Evolutionary conservation across 371 early-diverging fungal species (phyloP), one percentile per base, ranked within the genome.

Genomic region (Mucor saturninus): DNA sequence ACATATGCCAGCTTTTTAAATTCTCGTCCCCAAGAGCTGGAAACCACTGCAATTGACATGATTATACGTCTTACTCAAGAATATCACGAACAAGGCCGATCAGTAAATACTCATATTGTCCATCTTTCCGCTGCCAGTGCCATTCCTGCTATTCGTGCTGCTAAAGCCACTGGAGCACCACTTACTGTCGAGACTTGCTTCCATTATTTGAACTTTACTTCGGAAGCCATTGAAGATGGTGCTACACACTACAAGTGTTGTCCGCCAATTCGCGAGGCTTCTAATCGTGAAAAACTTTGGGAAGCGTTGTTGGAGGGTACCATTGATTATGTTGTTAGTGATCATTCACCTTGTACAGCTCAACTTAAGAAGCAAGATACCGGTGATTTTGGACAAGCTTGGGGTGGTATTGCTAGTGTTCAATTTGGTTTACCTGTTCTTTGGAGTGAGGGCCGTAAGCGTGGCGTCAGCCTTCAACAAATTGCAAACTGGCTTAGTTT

Each of bases 371-470:
- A 81, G 54, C 76, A 83, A 48, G 80, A 77, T 13, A 77, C 83
- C 43, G 91, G 91, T 59, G 88, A 93, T 73, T 93, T 93, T 75
- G 79, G 88, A 42, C 79, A 80, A 52, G 92, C 93, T 29, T 93
- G 93, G 93, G 93, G 93, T 63, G 93, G 93, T 59, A 90, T 93
- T 69, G 89, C 92, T 14, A 85, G 89, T 38, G 88, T 93, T n/a
- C 91, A 91, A 71, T 89, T 91, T 70, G 93, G 93, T 14, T 78
- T 93, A 38, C 85, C 90, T 26, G 81, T 91, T 21, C 77, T 93
- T 52, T 93, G 92, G 92, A 89, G 89, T n/a, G 92, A 89, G 69
- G 91, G 89, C 48, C 82, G 79, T 59, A 74, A 75, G 30, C 88
- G 91, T 48, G 91, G 91, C 28, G 76, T 85, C 65, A 81, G 70